Evolutionary conservation across 768 basidiomycete genomes (phyloP).

Genomic region (Coprinopsis cinerea): DNA sequence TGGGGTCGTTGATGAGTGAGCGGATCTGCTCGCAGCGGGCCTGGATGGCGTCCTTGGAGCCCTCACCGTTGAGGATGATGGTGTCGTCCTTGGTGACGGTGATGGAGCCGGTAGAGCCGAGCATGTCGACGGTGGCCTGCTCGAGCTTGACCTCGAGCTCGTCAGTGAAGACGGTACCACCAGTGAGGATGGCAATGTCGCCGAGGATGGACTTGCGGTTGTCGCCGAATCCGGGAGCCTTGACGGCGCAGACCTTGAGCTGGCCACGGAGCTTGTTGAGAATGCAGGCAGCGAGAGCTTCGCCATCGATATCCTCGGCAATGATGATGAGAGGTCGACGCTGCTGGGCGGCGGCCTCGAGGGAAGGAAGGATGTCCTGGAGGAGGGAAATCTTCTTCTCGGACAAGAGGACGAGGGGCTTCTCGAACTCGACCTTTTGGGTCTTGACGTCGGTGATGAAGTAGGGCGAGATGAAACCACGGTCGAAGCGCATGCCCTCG

Average conservation of each 20-base stretch:
- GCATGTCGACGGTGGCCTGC: constrained; percentile 78
- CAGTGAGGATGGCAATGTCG: constrained; percentile 94
- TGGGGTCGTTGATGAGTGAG: constrained; percentile 67
- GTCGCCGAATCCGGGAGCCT: constrained; percentile 98
- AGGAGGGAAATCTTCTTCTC: constrained; percentile 98
- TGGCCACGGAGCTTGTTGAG: constrained; percentile 99
- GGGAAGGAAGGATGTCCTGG: constrained; percentile 91
- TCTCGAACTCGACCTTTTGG: constrained; percentile 96
- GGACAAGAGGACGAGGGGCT: constrained; percentile 86
- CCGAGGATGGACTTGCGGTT: constrained; percentile 98
- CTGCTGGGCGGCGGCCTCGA: constrained; percentile 74
- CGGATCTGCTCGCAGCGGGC: constrained; percentile 97
- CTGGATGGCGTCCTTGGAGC: constrained; percentile 83
- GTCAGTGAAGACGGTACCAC: constrained; percentile 95
- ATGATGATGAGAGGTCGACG: constrained; percentile 92
- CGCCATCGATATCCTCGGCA: constrained; percentile 96
- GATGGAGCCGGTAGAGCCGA: constrained; percentile 86
- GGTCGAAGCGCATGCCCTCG: constrained; percentile 99
- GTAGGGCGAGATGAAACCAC: constrained; percentile 96
- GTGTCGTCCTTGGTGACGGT: constrained; percentile 98
- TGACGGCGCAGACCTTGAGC: constrained; percentile 88
- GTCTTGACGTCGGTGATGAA: constrained; percentile 97
- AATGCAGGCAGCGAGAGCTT: constrained; percentile 95
- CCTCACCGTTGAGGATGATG: constrained; percentile 90
- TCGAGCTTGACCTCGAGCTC: constrained; percentile 97